These are phyloP conservation scores for Fragaria ananassa DNA, from an alignment of 306 rosid genomes.

Conservation along the genomic window DNA sequence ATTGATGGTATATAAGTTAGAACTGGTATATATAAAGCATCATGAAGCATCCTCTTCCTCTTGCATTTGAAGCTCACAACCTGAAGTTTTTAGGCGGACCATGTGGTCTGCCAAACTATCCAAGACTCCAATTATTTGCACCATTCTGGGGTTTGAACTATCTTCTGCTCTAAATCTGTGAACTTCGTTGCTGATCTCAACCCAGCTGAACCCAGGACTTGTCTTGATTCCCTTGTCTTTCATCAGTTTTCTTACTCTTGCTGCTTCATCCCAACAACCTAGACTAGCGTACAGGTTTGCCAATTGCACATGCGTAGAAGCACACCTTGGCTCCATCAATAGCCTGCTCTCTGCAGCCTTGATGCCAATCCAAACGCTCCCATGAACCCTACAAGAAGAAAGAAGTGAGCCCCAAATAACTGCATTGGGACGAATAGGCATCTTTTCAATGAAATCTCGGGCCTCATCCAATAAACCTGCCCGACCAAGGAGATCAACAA, in stretches of 20 bases:
- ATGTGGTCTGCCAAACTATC: constrained; percentile 57
- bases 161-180: constrained; percentile 70
- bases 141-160: constrained; percentile 44
- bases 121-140: constrained; percentile 38
- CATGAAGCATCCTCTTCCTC: constrained; percentile 22
- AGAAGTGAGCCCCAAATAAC: constrained; percentile 85
- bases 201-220: constrained; percentile 76
- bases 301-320: constrained; percentile 63
- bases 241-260: constrained; percentile 57
- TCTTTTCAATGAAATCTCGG: constrained; percentile 46
- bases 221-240: constrained; percentile 66
- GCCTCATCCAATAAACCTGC: constrained; percentile 74
- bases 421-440: constrained; percentile 76
- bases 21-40: neutral
- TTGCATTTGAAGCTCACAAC: constrained; percentile 29
- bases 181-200: constrained; percentile 53
- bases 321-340: constrained; percentile 56
- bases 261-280: constrained; percentile 59
- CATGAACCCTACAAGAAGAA: constrained; percentile 66
- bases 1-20: neutral
- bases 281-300: constrained; percentile 71
- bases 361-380: constrained; percentile 65
- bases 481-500: constrained; percentile 80
- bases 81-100: constrained; percentile 31
- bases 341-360: constrained; percentile 72